Evolutionary conservation across 176 grass and related monocot species (phyloP).

Genomic region (Oryza glumipatula): DNA sequence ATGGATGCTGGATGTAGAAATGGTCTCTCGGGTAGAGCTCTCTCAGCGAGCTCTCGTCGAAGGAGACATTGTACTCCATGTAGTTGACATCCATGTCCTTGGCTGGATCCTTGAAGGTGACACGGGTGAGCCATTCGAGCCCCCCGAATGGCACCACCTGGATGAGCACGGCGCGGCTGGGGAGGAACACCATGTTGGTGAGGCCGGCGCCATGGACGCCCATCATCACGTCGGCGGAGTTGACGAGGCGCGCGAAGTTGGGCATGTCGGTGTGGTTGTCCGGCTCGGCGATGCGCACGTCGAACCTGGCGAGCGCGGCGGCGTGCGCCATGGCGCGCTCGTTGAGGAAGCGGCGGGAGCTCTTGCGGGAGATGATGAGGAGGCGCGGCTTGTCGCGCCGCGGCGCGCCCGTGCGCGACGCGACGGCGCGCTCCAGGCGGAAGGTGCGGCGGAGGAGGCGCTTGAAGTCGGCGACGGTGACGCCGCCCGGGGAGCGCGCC

Average conservation of each 20-base stretch:
- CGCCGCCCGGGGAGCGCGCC: slow-evolving; percentile 21
- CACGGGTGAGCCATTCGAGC: slow-evolving; percentile 46
- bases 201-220: slow-evolving; percentile 78
- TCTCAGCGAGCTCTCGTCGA: slow-evolving; percentile 69
- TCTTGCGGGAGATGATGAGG: slow-evolving; percentile 75
- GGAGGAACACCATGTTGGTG: slow-evolving; percentile 74
- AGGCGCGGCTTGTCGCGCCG: slow-evolving; percentile 44
- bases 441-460: slow-evolving; percentile 63
- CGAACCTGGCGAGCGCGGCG: slow-evolving; percentile 47
- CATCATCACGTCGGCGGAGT: slow-evolving; percentile 76
- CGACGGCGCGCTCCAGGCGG: slow-evolving; percentile 64
- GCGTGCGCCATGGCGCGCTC: slow-evolving; percentile 67
- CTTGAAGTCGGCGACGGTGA: slow-evolving; percentile 73
- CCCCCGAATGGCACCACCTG: slow-evolving; percentile 72
- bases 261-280: slow-evolving; percentile 51
- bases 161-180: slow-evolving; percentile 62
- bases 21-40: slow-evolving; percentile 60
- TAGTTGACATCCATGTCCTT: slow-evolving; percentile 58
- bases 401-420: slow-evolving; percentile 43
- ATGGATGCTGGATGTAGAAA: slow-evolving; percentile 59
- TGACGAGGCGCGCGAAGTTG: slow-evolving; percentile 62
- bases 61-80: slow-evolving; percentile 72
- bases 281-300: slow-evolving; percentile 67
- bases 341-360: slow-evolving; percentile 58
- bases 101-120: slow-evolving; percentile 55